A percentile compares a stretch with the other conserved stretches of the same genome.
Evolutionary conservation across 805 yeast genomes (phyloP).

Genomic region (Hanseniaspora singularis): DNA sequence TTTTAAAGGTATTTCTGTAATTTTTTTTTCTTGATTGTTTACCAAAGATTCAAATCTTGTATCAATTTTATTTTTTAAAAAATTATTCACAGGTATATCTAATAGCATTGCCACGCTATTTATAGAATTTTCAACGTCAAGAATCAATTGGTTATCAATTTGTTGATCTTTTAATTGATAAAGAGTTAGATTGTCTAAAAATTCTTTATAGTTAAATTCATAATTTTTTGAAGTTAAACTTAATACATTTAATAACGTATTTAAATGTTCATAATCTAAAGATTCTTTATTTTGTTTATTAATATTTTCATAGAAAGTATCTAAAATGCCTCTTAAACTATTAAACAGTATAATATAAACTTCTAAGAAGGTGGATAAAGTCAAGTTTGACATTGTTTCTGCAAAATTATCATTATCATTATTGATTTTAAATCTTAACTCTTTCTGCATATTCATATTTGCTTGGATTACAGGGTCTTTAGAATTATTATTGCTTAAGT

Average conservation of each 20-base stretch:
- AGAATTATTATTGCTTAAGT: not conserved
- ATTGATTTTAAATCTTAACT: constrained; percentile 2
- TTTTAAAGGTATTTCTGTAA: not conserved
- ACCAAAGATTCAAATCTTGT: too few species aligned
- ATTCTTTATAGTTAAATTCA: too few species aligned
- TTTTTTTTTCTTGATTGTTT: not conserved
- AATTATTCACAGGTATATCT: too few species aligned
- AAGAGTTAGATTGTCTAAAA: too few species aligned
- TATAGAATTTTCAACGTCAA: too few species aligned
- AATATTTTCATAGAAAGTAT: not conserved
- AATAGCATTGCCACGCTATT: too few species aligned
- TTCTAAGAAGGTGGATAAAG: constrained; percentile 1
- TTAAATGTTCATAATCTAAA: too few species aligned
- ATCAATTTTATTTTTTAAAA: too few species aligned
- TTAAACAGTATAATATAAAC: not conserved
- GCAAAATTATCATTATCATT: constrained; percentile 2
- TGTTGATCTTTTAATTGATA: too few species aligned
- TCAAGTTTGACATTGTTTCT: constrained; percentile 8
- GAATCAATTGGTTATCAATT: too few species aligned
- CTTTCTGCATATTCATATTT: constrained; percentile 12
- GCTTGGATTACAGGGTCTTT: constrained; percentile 5
- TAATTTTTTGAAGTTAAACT: too few species aligned
- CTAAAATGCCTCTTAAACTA: not conserved
- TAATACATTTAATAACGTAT: too few species aligned
- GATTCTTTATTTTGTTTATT: not conserved